A percentile compares a stretch with the other conserved stretches of the same genome.
These are phyloP conservation scores for Blepharisma stoltei DNA, from an alignment of 73 alveolate species.

Conservation along the genomic window DNA sequence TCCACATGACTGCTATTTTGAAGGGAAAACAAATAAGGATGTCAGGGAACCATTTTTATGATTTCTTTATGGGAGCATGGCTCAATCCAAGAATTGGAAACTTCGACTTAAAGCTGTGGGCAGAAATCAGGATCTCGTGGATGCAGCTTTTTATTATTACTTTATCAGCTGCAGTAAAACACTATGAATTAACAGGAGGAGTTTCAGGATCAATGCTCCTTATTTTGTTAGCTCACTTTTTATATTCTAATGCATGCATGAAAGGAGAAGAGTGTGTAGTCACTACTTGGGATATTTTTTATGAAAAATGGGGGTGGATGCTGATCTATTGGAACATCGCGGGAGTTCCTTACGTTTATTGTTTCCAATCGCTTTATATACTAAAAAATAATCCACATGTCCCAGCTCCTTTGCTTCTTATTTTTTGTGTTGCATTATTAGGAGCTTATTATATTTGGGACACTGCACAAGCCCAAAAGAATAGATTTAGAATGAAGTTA, in stretches of 20 bases:
- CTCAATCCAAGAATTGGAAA: constrained; percentile 36
- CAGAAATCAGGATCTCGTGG: constrained; percentile 38
- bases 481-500: constrained; percentile 5
- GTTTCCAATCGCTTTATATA: constrained; percentile 20
- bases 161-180: constrained; percentile 29
- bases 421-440: neutral
- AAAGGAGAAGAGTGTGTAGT: constrained; percentile 38
- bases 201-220: constrained; percentile 30
- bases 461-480: constrained; percentile 33
- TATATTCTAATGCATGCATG: constrained; percentile 37
- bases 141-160: constrained; percentile 30
- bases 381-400: constrained; percentile 9
- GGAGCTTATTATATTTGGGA: constrained; percentile 38
- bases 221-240: neutral
- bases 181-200: constrained; percentile 7
- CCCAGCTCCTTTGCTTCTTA: neutral
- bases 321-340: constrained; percentile 36
- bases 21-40: neutral
- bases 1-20: neutral
- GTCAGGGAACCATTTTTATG: constrained; percentile 34
- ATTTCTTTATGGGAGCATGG: constrained; percentile 35
- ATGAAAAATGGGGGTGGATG: constrained; percentile 45
- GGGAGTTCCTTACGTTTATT: constrained; percentile 27
- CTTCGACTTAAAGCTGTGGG: constrained; percentile 36
- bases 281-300: constrained; percentile 38